Percentiles rank a stretch among this genome's conserved stretches.
Conservation (phyloP, 805 yeast genomes). For the Suhomyces sp. region DNA sequence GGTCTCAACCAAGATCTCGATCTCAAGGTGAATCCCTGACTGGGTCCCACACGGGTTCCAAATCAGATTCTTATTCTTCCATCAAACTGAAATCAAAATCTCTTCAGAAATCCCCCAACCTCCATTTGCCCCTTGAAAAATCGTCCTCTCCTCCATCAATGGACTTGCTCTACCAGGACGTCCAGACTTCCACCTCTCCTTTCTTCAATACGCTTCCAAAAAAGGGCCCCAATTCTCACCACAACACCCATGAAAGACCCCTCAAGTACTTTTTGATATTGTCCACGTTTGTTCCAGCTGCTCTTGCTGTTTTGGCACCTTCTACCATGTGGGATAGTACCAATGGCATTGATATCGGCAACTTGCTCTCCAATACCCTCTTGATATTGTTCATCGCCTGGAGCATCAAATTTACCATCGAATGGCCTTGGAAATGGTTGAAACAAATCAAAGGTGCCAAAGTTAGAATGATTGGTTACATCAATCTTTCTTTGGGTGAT, state of each 20-base stretch:
- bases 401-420: constrained; percentile 32
- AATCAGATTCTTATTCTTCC: no score
- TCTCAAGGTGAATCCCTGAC: no score
- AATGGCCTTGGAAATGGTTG: constrained; percentile 47
- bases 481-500: constrained; percentile 10
- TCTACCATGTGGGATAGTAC: constrained; percentile 9
- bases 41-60: no score
- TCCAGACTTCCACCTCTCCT: constrained; percentile 1
- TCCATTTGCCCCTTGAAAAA: no score
- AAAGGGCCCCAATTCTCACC: background rate
- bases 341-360: constrained; percentile 19
- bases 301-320: constrained; percentile 25
- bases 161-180: background rate
- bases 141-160: background rate
- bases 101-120: no score
- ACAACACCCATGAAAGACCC: background rate
- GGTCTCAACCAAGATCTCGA: no score
- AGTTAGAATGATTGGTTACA: constrained; percentile 13
- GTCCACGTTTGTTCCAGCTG: constrained; percentile 25
- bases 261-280: constrained; percentile 21
- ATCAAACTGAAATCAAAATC: no score
- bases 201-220: background rate
- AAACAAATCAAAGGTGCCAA: constrained; percentile 21
- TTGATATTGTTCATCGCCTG: constrained; percentile 33
- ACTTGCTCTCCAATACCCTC: constrained; percentile 30